Evolutionary conservation across 225 moss, liverwort and hornwort genomes (phyloP).

Genomic region (Pseudoscleropodium purum): DNA sequence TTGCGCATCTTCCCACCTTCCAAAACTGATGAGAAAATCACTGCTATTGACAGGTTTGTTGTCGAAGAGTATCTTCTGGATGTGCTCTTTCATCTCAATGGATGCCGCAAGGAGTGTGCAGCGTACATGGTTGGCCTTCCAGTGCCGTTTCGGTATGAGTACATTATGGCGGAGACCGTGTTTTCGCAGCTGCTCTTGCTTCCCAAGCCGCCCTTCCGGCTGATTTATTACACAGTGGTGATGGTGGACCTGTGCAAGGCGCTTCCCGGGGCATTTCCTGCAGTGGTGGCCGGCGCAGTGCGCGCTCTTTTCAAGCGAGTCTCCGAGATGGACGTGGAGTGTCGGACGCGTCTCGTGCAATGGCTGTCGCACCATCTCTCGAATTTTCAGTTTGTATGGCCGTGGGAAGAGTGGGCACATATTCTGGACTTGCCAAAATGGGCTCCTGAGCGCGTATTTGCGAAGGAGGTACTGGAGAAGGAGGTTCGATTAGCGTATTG

Average conservation of each 20-base stretch:
- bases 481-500: conserved; percentile 87
- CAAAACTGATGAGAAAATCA: conserved; percentile 91
- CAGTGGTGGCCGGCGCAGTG: conserved; percentile 94
- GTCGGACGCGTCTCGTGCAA: conserved; percentile 85
- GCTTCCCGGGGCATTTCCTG: conserved; percentile 99
- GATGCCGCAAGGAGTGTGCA: conserved; percentile 96
- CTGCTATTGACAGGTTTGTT: conserved; percentile 89
- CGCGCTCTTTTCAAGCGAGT: conserved; percentile 79
- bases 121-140: conserved; percentile 95
- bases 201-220: conserved; percentile 80
- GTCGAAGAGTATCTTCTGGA: conserved; percentile 97
- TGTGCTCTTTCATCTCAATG: conserved; percentile 78
- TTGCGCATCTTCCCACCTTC: conserved; percentile 83
- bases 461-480: conserved; percentile 84
- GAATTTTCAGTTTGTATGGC: conserved; percentile 99
- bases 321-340: conserved; percentile 94
- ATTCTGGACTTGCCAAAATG: conserved; percentile 78
- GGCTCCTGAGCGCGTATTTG: conserved; percentile 83
- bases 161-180: conserved; percentile 95
- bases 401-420: conserved; percentile 95
- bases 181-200: conserved; percentile 95
- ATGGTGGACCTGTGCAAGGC: conserved; percentile 99
- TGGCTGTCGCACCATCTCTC: conserved; percentile 98
- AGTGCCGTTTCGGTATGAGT: conserved; percentile 95
- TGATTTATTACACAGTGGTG: conserved; percentile 88